Conservation (phyloP, 352 stramenopile species). For the Phytophthora macrochlamydospora region DNA sequence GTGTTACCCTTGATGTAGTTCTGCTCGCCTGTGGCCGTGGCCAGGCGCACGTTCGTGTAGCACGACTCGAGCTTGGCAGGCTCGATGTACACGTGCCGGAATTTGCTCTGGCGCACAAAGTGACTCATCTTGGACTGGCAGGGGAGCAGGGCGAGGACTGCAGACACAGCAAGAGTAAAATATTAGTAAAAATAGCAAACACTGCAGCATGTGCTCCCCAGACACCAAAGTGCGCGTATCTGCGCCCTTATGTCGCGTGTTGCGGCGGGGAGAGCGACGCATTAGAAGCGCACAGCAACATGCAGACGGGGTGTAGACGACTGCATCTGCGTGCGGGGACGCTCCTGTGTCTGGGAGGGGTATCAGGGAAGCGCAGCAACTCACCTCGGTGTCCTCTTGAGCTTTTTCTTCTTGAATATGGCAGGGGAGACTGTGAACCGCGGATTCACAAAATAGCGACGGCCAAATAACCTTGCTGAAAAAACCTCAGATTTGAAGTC, state of each 20-base stretch:
- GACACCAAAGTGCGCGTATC: too few species aligned
- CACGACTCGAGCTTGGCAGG: conserved; percentile 94
- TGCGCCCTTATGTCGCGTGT: too few species aligned
- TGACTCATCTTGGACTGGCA: conserved; percentile 74
- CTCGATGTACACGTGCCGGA: conserved; percentile 98
- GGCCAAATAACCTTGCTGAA: neutral
- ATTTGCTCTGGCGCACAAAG: conserved; percentile 97
- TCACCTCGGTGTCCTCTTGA: neutral
- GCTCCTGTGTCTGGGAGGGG: too few species aligned
- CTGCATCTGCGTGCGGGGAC: too few species aligned
- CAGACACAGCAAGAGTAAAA: neutral
- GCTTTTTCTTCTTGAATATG: neutral
- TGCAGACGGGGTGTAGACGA: too few species aligned
- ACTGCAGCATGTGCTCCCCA: neutral
- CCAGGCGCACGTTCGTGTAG: conserved; percentile 93
- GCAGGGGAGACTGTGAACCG: too few species aligned
- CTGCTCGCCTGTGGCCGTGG: conserved; percentile 98
- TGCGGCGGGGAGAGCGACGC: too few species aligned
- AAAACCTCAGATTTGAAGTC: neutral
- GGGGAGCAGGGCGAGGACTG: conserved; percentile 12
- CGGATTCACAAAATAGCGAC: too few species aligned
- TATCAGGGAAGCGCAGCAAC: neutral
- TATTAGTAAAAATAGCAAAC: neutral
- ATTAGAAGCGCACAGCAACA: too few species aligned
- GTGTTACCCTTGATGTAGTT: conserved; percentile 99